phyloP scores from a whole-genome alignment of 2,329 filamentous ascomycete species.

The Epichloe elymi region DNA sequence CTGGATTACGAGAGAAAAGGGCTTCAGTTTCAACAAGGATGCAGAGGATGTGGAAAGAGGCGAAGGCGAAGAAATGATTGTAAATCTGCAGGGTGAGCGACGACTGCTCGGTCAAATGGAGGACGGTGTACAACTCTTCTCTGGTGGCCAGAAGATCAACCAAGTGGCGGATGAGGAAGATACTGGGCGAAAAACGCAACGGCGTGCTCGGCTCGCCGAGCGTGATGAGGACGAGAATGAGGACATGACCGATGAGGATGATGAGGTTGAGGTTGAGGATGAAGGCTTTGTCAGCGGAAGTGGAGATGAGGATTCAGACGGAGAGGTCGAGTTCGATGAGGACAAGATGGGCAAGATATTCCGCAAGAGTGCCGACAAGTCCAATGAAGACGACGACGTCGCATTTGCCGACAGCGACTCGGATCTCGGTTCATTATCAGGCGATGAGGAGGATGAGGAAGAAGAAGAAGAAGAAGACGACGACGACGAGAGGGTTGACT shows the following conservation, averaged over 20 bases:
- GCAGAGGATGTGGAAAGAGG: slow-evolving; percentile 62
- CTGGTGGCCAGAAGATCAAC: slow-evolving; percentile 56
- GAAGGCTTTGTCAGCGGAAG: slow-evolving; percentile 43
- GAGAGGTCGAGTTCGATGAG: slow-evolving; percentile 45
- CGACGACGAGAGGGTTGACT: slow-evolving; percentile 38
- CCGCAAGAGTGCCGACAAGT: slow-evolving; percentile 35
- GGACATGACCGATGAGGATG: slow-evolving; percentile 25
- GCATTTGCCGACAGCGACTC: slow-evolving; percentile 96
- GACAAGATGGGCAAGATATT: slow-evolving; percentile 49
- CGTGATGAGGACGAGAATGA: slow-evolving; percentile 48
- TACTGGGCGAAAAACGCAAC: slow-evolving; percentile 45
- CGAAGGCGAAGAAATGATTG: slow-evolving; percentile 90
- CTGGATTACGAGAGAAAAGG: slow-evolving; percentile 63
- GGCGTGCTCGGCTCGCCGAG: slow-evolving; percentile 45
- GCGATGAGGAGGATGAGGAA: slow-evolving; percentile 26
- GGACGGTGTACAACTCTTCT: slow-evolving; percentile 74
- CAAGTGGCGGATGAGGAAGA: slow-evolving; percentile 40
- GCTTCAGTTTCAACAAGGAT: slow-evolving; percentile 61
- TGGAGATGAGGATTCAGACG: slow-evolving; percentile 35
- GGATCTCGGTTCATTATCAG: slow-evolving; percentile 78
- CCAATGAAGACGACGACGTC: slow-evolving; percentile 53
- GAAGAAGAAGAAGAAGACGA: slow-evolving; percentile 35
- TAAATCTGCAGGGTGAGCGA: slow-evolving; percentile 74
- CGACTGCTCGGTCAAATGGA: slow-evolving; percentile 71
- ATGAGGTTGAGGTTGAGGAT: slow-evolving; percentile 12